Base-by-base conservation (phyloP, 306 rosid species). In the Gastrolobium bilobum region DNA sequence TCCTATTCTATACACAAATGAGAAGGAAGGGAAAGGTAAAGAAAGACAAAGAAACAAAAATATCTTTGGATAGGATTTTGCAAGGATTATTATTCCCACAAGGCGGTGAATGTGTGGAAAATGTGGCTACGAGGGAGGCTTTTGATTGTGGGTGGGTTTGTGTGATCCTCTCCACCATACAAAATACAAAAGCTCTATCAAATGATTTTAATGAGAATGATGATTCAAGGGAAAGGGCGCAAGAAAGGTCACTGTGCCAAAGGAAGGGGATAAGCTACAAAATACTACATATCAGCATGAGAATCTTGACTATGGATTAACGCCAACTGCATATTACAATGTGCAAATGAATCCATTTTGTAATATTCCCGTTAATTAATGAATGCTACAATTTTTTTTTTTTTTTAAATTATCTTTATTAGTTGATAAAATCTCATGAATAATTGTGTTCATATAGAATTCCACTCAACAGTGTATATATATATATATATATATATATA, bases 261-360 rank as follows among this genome's bases (percentile, higher is more conserved):
- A 50, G 77, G 37, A 29, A 60, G 13, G 58, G 53, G 77, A 73
- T 73, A 79, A 73, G 68, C 53, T 29, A 67, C 77, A 73, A 65
- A 72, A 48, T 71, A 80, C 61, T 51, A 71, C 83, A 64, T 70
- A 85, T 77, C 81, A 81, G 85, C 75, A 72, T 81, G 88, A 85
- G 78, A 85, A 85, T 85, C 83, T 85, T 85, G 85, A 85, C 85
- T 60, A 34, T 42, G 39, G 9, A 53, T 79, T 69, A 48, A 0
- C 40, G 67, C 81, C 83, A 83, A 47, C 65, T 50, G 2, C 82
- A 79, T 65, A 47, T 78, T 58, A 57, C 71, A 76, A 71, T 68
- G 10, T 69, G 43, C 71, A 69, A 69, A 46, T 75, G 7, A 81
- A 61, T 42, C 65, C 31, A 67, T 75, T 58, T 56, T 33, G 63